Evolutionary conservation across 345 rosid species (phyloP), one percentile per base, ranked within the genome.

Genomic region (Stellera chamaejasme): DNA sequence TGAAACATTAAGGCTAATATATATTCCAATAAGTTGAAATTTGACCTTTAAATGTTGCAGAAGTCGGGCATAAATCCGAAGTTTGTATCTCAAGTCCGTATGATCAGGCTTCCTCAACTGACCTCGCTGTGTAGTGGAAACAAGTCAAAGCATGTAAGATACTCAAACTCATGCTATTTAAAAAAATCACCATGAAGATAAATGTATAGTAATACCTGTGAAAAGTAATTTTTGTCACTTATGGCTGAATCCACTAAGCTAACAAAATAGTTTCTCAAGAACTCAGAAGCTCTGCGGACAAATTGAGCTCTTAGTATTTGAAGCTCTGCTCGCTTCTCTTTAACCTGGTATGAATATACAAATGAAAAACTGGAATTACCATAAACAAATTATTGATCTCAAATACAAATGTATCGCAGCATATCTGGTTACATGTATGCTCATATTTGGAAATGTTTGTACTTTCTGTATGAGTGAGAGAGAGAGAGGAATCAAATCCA

Each of bases 21-120:
- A n/a, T 32, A 32, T 32, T 32, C 39, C 39, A 32, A 32, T 32
- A 32, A 32, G 39, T 32, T 32, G 5, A 32, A 7, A 41, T 39
- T 25, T 55, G 61, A 86, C 97, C 95, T 90, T 90, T 62, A 90
- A 65, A 75, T 87, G 95, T 72, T 86, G 95, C 62, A 90, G 76
- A 58, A 90, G 86, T 51, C 97, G 97, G 71, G 97, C 95, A 77
- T 90, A 90, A 64, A 89, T 86, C 79, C 97, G 76, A 75, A 95
- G 86, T 75, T 87, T 90, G 72, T 90, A 90, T 64, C 97, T 74
- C 73, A 90, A 79, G 62, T 90, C 97, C 54, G 95, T 92, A 76
- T 90, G 97, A 77, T 90, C 97, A 61, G 95, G 97, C 72, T 92
- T 84, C 80, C 86, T 90, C 70, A 90, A 73, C 72, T 90, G 95